Evolutionary conservation across 1,284 basidiomycete genomes (phyloP).

Genomic region (Tilletia setariae): DNA sequence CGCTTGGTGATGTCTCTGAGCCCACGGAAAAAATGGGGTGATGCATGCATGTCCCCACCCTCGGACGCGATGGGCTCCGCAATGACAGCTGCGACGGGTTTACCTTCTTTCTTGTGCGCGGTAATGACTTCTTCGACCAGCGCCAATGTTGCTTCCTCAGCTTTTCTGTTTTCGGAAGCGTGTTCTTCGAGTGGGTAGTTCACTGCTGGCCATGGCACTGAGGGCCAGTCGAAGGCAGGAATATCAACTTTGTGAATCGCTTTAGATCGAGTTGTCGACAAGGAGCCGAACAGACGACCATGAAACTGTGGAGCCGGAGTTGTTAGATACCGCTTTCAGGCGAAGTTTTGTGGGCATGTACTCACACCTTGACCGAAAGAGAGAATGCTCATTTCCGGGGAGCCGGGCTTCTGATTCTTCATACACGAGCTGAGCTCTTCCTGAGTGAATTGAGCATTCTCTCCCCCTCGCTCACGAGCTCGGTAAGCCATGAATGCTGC

Average conservation of each 20-base stretch:
- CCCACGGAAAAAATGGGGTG: slow-evolving; percentile 59
- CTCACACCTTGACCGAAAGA: slow-evolving; percentile 59
- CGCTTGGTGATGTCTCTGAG: slow-evolving; percentile 58
- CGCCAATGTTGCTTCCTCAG: slow-evolving; percentile 53
- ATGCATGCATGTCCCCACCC: slow-evolving; percentile 62
- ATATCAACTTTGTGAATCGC: slow-evolving; percentile 62
- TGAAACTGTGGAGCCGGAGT: slow-evolving; percentile 28
- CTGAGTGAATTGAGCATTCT: slow-evolving; percentile 24
- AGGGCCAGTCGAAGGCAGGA: slow-evolving; percentile 63
- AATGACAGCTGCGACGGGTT: slow-evolving; percentile 61
- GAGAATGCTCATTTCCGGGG: slow-evolving; percentile 59
- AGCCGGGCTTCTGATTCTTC: slow-evolving; percentile 60
- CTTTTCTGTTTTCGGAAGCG: slow-evolving; percentile 56
- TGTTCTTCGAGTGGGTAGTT: slow-evolving; percentile 60
- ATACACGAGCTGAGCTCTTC: slow-evolving; percentile 57
- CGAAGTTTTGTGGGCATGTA: too few relatives aligned
- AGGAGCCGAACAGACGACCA: slow-evolving; percentile 51
- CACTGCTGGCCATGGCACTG: slow-evolving; percentile 59
- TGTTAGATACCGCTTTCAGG: too few relatives aligned
- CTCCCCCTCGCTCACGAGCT: slow-evolving; percentile 53
- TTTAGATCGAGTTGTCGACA: slow-evolving; percentile 58
- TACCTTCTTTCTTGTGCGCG: slow-evolving; percentile 51
- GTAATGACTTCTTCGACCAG: slow-evolving; percentile 56
- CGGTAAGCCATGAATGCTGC: slow-evolving; percentile 60
- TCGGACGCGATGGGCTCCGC: slow-evolving; percentile 63